Base-by-base conservation (phyloP, 345 rosid species). In the Garcia nutans region DNA sequence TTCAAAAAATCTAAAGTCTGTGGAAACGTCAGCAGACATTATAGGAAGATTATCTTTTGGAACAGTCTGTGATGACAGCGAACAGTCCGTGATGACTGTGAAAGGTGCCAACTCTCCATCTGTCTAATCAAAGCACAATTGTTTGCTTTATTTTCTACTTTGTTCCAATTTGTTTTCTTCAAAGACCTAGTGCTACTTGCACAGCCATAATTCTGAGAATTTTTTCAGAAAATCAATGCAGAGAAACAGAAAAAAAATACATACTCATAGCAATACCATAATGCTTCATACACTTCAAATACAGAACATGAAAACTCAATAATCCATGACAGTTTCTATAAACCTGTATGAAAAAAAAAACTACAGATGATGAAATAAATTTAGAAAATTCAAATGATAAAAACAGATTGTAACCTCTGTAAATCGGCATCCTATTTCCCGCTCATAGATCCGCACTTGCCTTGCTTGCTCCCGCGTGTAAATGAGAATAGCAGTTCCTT, bases 381-480 rank as follows among this genome's bases (percentile, higher is more conserved):
- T 16, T 49, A 64, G 42, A 49, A 33, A 54, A 65, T 22, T 54
- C 33, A 70, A 41, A 59, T 60, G 26, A 57, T 52, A 13, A 60
- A 45, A 28, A 56, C 49, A 3, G 52, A 76, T 33, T 22, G 6
- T 71, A 59, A 96, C 99, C 99, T 96, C 93, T 0, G 81, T 75
- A 81, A 96, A 96, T 75, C 84, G 82, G 86, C 88, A 87, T n/a
- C 99, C 99, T n/a, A 91, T 89, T 81, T 96, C 99, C 61, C 89
- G 90, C 83, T 93, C 99, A 57, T 91, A 86, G 22, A 78, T 67
- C 84, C 52, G 86, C 47, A 96, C 88, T 60, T 87, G 83, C 85
- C 94, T 88, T 22, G 82, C n/a, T 71, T 96, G 95, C 9, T 91
- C 92, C 57, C 64, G 82, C n/a, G 93, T 79, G 81, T 93, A 88